Percentiles rank a stretch among this genome's conserved stretches.
These are phyloP conservation scores for Galerina marginata DNA, from an alignment of 768 basidiomycete genomes.

Conservation along the genomic window DNA sequence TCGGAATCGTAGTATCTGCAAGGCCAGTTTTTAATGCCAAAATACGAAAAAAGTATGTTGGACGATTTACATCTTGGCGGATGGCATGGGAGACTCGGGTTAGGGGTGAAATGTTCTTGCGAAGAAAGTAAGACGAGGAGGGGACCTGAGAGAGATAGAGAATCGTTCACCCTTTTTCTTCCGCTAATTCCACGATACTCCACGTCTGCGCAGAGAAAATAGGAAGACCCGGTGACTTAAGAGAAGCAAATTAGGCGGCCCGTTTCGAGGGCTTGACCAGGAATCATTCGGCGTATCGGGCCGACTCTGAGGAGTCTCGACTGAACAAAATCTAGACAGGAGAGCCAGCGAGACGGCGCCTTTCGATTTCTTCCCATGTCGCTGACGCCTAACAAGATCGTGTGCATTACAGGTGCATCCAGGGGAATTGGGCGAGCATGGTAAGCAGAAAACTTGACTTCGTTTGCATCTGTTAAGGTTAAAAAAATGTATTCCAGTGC, in stretches of 20 bases:
- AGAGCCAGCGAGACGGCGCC: not conserved
- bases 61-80: slow-evolving; percentile 59
- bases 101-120: not conserved
- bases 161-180: not conserved
- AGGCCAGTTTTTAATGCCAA: not conserved
- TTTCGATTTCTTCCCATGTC: slow-evolving; percentile 34
- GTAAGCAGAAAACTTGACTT: slow-evolving; percentile 26
- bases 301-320: slow-evolving; percentile 1
- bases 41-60: not conserved
- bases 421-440: slow-evolving; percentile 77
- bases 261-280: not conserved
- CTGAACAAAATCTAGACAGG: not conserved
- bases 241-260: slow-evolving; percentile 10
- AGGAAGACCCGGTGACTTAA: slow-evolving; percentile 22
- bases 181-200: not conserved
- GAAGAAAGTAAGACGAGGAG: not conserved
- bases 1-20: slow-evolving; percentile 65
- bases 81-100: slow-evolving; percentile 32
- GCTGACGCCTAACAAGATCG: slow-evolving; percentile 59
- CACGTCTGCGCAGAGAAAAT: not conserved
- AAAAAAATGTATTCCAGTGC: slow-evolving; percentile 39
- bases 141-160: not conserved
- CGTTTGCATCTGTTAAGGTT: not conserved
- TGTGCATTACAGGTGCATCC: slow-evolving; percentile 76
- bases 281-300: not conserved